Percentiles rank a stretch among this genome's conserved stretches.
Evolutionary conservation across 1,284 basidiomycete species (phyloP).

Genomic region (Pseudozyma pruni): DNA sequence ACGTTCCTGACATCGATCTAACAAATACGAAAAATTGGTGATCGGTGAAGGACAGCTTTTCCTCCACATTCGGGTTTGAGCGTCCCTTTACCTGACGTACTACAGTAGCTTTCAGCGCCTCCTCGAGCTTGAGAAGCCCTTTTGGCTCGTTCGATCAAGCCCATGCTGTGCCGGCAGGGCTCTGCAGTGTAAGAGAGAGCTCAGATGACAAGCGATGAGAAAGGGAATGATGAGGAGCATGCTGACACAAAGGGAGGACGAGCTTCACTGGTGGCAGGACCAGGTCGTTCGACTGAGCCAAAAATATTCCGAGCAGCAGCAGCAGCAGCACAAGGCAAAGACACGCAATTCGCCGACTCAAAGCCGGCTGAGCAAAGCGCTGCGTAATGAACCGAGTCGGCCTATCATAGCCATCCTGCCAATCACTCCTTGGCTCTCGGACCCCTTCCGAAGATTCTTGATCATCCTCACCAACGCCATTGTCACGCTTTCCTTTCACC

Average conservation of each 20-base stretch:
- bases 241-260: background rate
- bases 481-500: background rate
- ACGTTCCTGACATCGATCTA: background rate
- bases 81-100: too few species aligned
- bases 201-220: too few species aligned
- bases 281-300: conserved; percentile 4
- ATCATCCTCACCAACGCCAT: background rate
- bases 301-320: background rate
- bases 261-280: background rate
- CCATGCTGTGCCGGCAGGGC: too few species aligned
- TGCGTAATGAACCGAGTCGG: conserved; percentile 4
- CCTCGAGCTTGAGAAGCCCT: too few species aligned
- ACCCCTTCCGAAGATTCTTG: conserved; percentile 5
- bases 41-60: background rate
- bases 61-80: conserved; percentile 7
- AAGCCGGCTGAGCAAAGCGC: conserved; percentile 27
- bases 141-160: too few species aligned
- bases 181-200: too few species aligned
- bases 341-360: conserved; percentile 10
- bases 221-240: background rate
- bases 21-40: background rate
- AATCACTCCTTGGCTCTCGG: conserved; percentile 16
- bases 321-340: background rate
- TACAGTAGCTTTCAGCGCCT: too few species aligned
- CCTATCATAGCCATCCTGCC: conserved; percentile 1